Evolutionary conservation across 768 basidiomycete genomes (phyloP).

Genomic region (Xerocomellus chrysenteron): DNA sequence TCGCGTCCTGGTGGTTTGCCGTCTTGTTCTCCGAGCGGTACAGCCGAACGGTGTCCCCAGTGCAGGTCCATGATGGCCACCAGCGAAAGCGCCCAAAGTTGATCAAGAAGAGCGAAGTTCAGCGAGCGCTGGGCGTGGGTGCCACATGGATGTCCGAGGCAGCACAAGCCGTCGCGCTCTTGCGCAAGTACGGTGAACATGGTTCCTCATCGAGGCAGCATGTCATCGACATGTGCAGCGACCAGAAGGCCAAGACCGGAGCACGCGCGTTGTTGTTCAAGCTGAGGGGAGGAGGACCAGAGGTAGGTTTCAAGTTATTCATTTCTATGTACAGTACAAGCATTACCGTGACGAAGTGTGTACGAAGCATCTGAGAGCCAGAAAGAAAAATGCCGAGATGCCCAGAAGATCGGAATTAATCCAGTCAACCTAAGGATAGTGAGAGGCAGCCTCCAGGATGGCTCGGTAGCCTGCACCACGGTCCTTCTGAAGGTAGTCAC

Average conservation of each 20-base stretch:
- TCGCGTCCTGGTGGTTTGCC: too few species aligned
- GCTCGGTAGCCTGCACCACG: not conserved
- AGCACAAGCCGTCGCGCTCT: not conserved
- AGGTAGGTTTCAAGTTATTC: not conserved
- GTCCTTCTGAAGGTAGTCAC: not conserved
- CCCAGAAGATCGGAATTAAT: not conserved
- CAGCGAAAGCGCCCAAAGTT: not conserved
- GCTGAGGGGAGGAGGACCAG: not conserved
- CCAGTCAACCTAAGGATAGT: not conserved
- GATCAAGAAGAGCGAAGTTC: not conserved
- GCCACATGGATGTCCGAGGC: constrained; percentile 1
- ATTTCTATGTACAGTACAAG: not conserved
- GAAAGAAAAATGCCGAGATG: not conserved
- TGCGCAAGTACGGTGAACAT: not conserved
- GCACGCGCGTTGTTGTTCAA: not conserved
- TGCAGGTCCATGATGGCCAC: not conserved
- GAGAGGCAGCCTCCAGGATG: not conserved
- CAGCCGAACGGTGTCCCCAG: too few species aligned
- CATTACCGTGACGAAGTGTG: not conserved
- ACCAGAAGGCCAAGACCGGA: not conserved
- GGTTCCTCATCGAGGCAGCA: not conserved
- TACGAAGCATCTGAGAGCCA: not conserved
- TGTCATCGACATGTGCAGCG: not conserved
- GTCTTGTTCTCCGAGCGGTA: too few species aligned
- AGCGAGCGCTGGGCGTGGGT: not conserved